Evolutionary conservation across 331 rosid genomes (phyloP), one percentile per base, ranked within the genome.

Genomic region (Dryas integrifolia): DNA sequence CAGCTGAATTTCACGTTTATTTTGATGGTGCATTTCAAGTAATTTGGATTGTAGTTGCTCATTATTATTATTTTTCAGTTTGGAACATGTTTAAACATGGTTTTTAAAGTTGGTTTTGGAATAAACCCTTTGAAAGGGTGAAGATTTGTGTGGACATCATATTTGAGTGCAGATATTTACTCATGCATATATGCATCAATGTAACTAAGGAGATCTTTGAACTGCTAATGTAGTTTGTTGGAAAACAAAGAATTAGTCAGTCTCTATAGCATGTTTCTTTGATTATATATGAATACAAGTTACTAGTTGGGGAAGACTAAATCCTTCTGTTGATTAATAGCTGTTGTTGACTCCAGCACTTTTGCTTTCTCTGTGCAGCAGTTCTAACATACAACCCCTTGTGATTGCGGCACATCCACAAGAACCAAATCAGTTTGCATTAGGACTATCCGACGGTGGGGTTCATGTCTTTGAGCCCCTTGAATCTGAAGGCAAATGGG

Each of bases 401-500:
- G 96, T 89, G 80, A 83, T 92, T 4, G 86, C 97, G 4, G 97
- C 97, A 5, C 97, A 92, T 75, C 96, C 97, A 5, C 92, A 85
- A 79, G 97, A 92, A 79, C 76, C 96, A 58, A 89, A 88, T 73
- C 96, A 92, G 74, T 89, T 92, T 77, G 96, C 97, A 4, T 62
- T 92, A 63, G 97, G 97, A 60, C 84, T 92, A 38, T 89, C 94
- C 4, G 97, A 92, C 57, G 97, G 97, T 1, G 96, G 85, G 51
- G 97, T 92, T 79, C 90, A 89, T 64, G 97, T 92, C 46, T 88
- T 89, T 63, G 97, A 92, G 77, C 97, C 97, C 6, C 90, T 88
- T 1, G 97, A 92, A 61, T 85, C 96, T 0, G 97, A 92, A 81
- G 96, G 90, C 66, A 92, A 89, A 82, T 92, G 97, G 97, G 97